Evolutionary conservation across 371 early-diverging fungal species (phyloP).

Genomic region (Amoeboaphelidium occidentale): DNA sequence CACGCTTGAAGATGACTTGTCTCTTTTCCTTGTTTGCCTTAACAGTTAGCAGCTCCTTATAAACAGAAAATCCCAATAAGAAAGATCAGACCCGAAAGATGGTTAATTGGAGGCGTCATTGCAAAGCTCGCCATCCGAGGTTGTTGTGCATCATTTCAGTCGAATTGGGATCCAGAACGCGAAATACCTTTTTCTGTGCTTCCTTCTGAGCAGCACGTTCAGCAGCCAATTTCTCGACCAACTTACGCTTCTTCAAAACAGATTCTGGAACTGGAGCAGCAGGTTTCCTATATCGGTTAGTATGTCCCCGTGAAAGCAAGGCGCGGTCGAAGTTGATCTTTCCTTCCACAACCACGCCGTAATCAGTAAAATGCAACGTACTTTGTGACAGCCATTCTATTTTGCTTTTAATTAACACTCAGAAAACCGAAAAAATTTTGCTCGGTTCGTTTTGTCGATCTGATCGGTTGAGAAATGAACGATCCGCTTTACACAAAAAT

Average conservation of each 20-base stretch:
- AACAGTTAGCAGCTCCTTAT: no score
- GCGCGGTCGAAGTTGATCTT: no score
- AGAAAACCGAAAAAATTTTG: no score
- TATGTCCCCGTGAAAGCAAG: no score
- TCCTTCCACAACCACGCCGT: no score
- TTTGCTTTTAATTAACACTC: no score
- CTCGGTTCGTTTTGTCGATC: no score
- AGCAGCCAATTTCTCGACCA: constrained; percentile 53
- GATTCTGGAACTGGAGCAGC: constrained; percentile 46
- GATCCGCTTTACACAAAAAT: no score
- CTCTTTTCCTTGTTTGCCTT: constrained; percentile 58
- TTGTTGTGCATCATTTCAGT: constrained; percentile 2
- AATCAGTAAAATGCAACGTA: no score
- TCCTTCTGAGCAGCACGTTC: constrained; percentile 35
- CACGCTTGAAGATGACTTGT: constrained; percentile 89
- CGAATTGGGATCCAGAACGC: background rate
- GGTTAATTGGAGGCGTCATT: constrained; percentile 39
- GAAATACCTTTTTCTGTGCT: constrained; percentile 40
- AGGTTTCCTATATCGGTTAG: background rate
- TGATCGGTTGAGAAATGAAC: no score
- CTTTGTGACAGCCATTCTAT: no score
- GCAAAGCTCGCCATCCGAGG: constrained; percentile 25
- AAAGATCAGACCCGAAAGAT: constrained; percentile 59
- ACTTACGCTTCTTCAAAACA: constrained; percentile 86
- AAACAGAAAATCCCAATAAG: no score